A percentile compares a stretch with the other conserved stretches of the same genome.
phyloP scores from a whole-genome alignment of 208 protist genomes.

The Trypanosoma rangeli region DNA sequence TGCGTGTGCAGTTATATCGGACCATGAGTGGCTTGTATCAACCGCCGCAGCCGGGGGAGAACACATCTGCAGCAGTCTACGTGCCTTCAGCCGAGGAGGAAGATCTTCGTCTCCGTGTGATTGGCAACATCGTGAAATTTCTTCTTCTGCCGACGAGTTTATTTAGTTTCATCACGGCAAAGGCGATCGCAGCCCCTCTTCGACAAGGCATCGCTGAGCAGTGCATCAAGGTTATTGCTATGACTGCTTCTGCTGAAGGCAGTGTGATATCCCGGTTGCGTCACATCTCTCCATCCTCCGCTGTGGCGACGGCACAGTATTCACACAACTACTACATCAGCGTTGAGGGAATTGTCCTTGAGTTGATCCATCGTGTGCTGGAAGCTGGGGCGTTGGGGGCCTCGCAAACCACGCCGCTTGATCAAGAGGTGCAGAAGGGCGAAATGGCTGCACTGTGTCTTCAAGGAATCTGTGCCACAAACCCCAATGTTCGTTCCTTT shows the following conservation, averaged over 20 bases:
- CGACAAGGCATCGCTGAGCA: constrained; percentile 25
- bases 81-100: constrained; percentile 67
- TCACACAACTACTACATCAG: constrained; percentile 71
- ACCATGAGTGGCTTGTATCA: constrained; percentile 31
- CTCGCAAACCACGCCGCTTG: neutral
- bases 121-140: constrained; percentile 79
- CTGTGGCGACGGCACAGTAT: constrained; percentile 32
- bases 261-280: neutral
- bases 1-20: constrained; percentile 66
- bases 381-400: constrained; percentile 5
- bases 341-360: constrained; percentile 47
- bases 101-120: constrained; percentile 55
- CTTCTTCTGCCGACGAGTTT: constrained; percentile 77
- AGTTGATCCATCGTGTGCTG: constrained; percentile 56
- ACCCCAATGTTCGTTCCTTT: constrained; percentile 63
- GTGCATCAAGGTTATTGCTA: constrained; percentile 19
- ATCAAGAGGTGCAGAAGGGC: neutral
- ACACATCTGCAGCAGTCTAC: constrained; percentile 24
- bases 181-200: neutral
- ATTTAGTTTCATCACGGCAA: constrained; percentile 31
- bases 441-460: constrained; percentile 60
- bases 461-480: constrained; percentile 64
- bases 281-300: neutral
- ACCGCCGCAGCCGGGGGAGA: constrained; percentile 7
- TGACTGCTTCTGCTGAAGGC: constrained; percentile 14